These are phyloP conservation scores for Plectosphaerella sp. DNA, from an alignment of 2,329 filamentous ascomycete species.

Conservation along the genomic window DNA sequence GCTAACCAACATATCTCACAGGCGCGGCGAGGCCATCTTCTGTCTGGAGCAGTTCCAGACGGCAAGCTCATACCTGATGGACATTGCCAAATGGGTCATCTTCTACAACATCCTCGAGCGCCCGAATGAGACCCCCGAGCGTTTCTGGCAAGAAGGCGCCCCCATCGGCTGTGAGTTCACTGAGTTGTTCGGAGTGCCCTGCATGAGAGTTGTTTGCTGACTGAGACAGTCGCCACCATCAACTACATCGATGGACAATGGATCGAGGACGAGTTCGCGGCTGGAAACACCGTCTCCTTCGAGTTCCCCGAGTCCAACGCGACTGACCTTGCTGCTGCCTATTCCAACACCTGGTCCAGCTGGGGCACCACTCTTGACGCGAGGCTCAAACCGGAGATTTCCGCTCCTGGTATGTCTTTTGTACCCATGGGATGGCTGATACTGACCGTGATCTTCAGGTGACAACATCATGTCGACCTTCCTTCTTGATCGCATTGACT, in stretches of 20 bases:
- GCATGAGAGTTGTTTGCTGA: too few relatives aligned
- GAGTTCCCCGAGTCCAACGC: background rate
- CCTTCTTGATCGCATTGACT: slow-evolving; percentile 5
- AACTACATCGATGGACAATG: slow-evolving; percentile 3
- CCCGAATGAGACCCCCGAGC: slow-evolving; percentile 3
- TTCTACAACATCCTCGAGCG: slow-evolving; percentile 3
- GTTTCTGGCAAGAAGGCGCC: slow-evolving; percentile 4
- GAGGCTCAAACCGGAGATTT: slow-evolving; percentile 50
- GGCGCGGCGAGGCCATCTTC: background rate
- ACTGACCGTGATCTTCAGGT: too few relatives aligned
- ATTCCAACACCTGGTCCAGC: background rate
- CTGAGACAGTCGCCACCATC: slow-evolving; percentile 1
- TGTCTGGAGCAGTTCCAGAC: background rate
- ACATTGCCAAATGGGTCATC: slow-evolving; percentile 6
- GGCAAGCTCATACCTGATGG: slow-evolving; percentile 1
- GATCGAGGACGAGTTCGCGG: slow-evolving; percentile 3
- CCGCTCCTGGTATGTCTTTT: slow-evolving; percentile 37
- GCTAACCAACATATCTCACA: background rate
- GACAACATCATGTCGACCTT: slow-evolving; percentile 16
- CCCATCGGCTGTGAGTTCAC: slow-evolving; percentile 4
- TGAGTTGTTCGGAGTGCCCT: too few relatives aligned
- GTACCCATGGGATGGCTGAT: background rate
- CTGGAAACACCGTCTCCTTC: background rate
- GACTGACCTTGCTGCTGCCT: slow-evolving; percentile 1
- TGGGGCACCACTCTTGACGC: slow-evolving; percentile 56